phyloP scores from a whole-genome alignment of 2,329 filamentous ascomycete species.

The Hymenoscyphus fructigenus region DNA sequence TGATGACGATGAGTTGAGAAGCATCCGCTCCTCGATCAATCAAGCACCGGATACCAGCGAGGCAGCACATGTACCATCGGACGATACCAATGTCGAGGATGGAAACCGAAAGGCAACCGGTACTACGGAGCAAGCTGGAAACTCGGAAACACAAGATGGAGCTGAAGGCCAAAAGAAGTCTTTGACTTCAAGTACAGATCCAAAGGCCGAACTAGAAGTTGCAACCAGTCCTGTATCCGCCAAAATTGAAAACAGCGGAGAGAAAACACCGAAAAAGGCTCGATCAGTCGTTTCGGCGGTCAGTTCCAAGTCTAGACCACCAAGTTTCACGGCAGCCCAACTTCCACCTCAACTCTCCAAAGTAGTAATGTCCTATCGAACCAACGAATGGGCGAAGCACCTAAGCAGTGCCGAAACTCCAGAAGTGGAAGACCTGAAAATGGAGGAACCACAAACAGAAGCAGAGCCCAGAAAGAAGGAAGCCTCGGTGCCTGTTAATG shows the following conservation, averaged over 20 bases:
- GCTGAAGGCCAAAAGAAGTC: conserved; percentile 6
- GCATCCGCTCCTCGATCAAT: conserved; percentile 29
- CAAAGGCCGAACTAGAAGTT: conserved; percentile 19
- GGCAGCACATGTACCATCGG: neutral
- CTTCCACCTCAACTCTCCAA: conserved; percentile 72
- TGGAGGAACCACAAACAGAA: conserved; percentile 43
- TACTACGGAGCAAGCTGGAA: neutral
- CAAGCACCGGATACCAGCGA: conserved; percentile 19
- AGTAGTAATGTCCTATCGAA: conserved; percentile 79
- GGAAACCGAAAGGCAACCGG: neutral
- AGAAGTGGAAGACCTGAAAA: conserved; percentile 58
- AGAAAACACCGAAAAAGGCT: conserved; percentile 22
- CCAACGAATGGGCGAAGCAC: conserved; percentile 96
- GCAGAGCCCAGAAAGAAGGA: conserved; percentile 45
- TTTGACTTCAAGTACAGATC: conserved; percentile 27
- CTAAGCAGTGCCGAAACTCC: conserved; percentile 74
- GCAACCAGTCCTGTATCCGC: neutral
- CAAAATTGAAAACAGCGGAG: conserved; percentile 15
- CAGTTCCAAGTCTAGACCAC: conserved; percentile 42
- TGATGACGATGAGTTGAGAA: conserved; percentile 35
- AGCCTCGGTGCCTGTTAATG: conserved; percentile 57
- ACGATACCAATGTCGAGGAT: neutral
- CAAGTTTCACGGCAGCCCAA: conserved; percentile 56
- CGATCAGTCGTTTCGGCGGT: conserved; percentile 41
- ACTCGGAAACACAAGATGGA: neutral